A percentile compares a stretch with the other conserved stretches of the same genome.
These are phyloP conservation scores for Botryotinia narcissicola DNA, from an alignment of 2,329 filamentous ascomycete genomes.

Conservation along the genomic window DNA sequence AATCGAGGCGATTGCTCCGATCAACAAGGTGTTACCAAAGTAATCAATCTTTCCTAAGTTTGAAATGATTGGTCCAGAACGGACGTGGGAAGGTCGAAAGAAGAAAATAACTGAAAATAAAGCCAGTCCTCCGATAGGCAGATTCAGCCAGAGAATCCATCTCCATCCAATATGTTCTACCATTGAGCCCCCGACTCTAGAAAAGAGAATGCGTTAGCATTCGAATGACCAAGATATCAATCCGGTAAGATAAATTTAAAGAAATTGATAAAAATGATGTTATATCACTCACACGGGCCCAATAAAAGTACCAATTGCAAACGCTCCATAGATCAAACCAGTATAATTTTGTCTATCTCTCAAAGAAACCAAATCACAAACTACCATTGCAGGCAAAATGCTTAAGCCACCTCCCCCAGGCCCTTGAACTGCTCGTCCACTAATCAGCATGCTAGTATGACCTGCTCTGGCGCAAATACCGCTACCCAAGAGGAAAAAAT, in stretches of 20 bases:
- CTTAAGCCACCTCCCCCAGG: constrained; percentile 37
- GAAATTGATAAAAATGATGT: rapidly evolving
- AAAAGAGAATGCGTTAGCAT: not conserved
- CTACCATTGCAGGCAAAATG: not conserved
- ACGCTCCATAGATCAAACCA: not conserved
- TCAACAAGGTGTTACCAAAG: constrained; percentile 45
- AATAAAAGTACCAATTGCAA: not conserved
- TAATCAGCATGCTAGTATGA: constrained; percentile 43
- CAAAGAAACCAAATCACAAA: not conserved
- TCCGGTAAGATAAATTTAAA: not conserved
- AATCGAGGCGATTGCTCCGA: constrained; percentile 42
- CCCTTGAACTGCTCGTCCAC: constrained; percentile 39
- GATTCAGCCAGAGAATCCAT: constrained; percentile 56
- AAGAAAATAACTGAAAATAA: constrained; percentile 17
- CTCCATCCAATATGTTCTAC: constrained; percentile 26
- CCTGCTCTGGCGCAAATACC: constrained; percentile 34
- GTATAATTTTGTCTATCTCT: not conserved
- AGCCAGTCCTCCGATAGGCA: constrained; percentile 22
- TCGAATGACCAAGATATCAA: not conserved
- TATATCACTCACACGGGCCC: not conserved
- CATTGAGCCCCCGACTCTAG: not conserved
- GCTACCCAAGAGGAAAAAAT: constrained; percentile 29
- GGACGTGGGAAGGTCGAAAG: constrained; percentile 17
- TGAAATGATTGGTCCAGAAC: constrained; percentile 33
- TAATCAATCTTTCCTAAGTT: constrained; percentile 43